Percentiles rank a stretch among this genome's conserved stretches.
phyloP scores from a whole-genome alignment of 2,329 filamentous ascomycete genomes.

The Fusarium armeniacum region DNA sequence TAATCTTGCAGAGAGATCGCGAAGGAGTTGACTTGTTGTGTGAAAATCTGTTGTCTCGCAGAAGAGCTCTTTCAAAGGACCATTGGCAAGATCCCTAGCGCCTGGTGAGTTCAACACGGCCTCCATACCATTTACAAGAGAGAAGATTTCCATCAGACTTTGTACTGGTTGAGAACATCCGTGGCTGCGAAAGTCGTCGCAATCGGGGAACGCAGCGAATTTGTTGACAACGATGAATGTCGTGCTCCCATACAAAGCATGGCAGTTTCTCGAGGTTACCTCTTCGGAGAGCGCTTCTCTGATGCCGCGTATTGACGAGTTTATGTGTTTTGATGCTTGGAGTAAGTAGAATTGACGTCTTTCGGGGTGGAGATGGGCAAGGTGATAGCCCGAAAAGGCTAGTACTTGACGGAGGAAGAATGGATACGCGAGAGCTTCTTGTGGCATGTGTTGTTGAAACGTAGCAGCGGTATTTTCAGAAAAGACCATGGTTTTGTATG shows the following conservation, averaged over 20 bases:
- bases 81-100: background rate
- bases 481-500: conserved; percentile 38
- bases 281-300: conserved; percentile 17
- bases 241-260: conserved; percentile 25
- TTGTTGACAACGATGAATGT: conserved; percentile 38
- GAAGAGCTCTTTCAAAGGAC: conserved; percentile 27
- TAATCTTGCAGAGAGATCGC: background rate
- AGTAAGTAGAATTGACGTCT: conserved; percentile 21
- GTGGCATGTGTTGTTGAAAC: conserved; percentile 34
- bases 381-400: conserved; percentile 35
- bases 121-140: conserved; percentile 33
- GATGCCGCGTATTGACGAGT: conserved; percentile 30
- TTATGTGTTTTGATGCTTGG: conserved; percentile 38
- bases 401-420: conserved; percentile 40
- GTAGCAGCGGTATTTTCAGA: conserved; percentile 20
- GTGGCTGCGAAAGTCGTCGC: conserved; percentile 24
- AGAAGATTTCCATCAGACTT: conserved; percentile 34
- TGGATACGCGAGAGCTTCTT: conserved; percentile 27
- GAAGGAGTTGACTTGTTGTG: background rate
- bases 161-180: conserved; percentile 18
- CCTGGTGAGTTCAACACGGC: conserved; percentile 23
- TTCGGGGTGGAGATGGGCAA: conserved; percentile 33
- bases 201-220: conserved; percentile 38
- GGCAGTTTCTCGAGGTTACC: conserved; percentile 24
- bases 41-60: background rate